Percentiles rank a stretch among this genome's conserved stretches.
These are phyloP conservation scores for Ceratocystis papillata DNA, from an alignment of 2,329 filamentous ascomycete genomes.

Conservation along the genomic window DNA sequence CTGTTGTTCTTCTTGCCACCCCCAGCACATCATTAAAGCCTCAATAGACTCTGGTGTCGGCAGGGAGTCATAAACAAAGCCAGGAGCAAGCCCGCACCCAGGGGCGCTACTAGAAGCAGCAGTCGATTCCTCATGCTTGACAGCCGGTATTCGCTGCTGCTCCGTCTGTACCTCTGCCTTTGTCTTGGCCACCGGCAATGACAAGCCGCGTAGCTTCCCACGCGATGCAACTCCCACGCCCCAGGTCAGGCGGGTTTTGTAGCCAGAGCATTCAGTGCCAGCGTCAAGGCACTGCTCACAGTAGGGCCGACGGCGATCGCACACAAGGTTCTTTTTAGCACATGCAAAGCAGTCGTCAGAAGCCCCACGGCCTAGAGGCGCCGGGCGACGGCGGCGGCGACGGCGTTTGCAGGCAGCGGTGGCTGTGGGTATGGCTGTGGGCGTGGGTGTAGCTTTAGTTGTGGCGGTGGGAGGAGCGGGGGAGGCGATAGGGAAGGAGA, in stretches of 20 bases:
- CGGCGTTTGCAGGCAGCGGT: slow-evolving; percentile 38
- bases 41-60: neutral
- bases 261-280: slow-evolving; percentile 86
- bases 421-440: slow-evolving; percentile 32
- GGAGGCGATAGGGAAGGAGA: slow-evolving; percentile 39
- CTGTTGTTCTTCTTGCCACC: neutral
- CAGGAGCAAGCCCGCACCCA: neutral
- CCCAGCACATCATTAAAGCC: neutral
- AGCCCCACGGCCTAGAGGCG: slow-evolving; percentile 78
- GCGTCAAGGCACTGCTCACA: slow-evolving; percentile 89
- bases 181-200: slow-evolving; percentile 56
- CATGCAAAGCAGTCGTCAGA: slow-evolving; percentile 94
- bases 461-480: slow-evolving; percentile 38
- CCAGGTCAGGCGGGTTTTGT: slow-evolving; percentile 95
- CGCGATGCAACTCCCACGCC: slow-evolving; percentile 90
- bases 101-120: neutral
- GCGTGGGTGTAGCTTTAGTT: slow-evolving; percentile 31
- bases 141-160: neutral
- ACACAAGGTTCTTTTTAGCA: slow-evolving; percentile 69
- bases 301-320: slow-evolving; percentile 84
- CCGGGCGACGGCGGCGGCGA: slow-evolving; percentile 60
- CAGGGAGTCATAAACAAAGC: neutral
- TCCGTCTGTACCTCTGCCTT: slow-evolving; percentile 35
- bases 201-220: slow-evolving; percentile 83
- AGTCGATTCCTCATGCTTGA: neutral